These are phyloP conservation scores for Xeromyces bisporus DNA, from an alignment of 495 filamentous ascomycete species.

Conservation along the genomic window DNA sequence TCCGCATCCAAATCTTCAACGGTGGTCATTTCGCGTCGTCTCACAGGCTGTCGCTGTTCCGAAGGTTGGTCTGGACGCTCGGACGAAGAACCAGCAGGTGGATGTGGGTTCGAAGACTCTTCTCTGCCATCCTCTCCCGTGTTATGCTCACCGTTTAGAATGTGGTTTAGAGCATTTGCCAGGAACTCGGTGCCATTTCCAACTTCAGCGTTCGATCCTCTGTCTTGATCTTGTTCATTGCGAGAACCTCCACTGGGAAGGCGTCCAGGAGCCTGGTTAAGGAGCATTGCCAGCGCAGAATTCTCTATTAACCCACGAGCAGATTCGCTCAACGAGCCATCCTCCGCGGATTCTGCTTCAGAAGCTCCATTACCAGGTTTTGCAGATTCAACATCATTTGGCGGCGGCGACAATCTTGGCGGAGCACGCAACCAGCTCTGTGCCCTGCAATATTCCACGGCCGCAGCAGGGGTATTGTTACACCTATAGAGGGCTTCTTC, in stretches of 20 bases:
- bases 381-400: conserved; percentile 34
- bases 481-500: conserved; percentile 74
- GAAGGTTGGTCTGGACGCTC: conserved; percentile 7
- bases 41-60: conserved; percentile 2
- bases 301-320: conserved; percentile 14
- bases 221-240: conserved; percentile 8
- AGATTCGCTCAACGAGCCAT: conserved; percentile 15
- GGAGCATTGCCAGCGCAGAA: conserved; percentile 22
- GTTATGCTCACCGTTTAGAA: conserved; percentile 18
- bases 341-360: conserved; percentile 16
- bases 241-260: conserved; percentile 9
- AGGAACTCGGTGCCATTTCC: conserved; percentile 16
- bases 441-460: conserved; percentile 58
- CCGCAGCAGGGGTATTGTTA: conserved; percentile 40
- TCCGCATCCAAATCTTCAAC: conserved; percentile 73
- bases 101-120: conserved; percentile 5
- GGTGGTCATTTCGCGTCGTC: conserved; percentile 32
- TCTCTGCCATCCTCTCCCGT: conserved; percentile 12
- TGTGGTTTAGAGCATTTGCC: conserved; percentile 20
- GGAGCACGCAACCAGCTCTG: conserved; percentile 26
- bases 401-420: conserved; percentile 43
- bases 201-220: conserved; percentile 14
- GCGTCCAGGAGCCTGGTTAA: conserved; percentile 18
- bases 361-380: conserved; percentile 11
- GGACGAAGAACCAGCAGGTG: conserved; percentile 5